phyloP scores from a whole-genome alignment of 305 asterid genomes.

The Fraxinus ornus region DNA sequence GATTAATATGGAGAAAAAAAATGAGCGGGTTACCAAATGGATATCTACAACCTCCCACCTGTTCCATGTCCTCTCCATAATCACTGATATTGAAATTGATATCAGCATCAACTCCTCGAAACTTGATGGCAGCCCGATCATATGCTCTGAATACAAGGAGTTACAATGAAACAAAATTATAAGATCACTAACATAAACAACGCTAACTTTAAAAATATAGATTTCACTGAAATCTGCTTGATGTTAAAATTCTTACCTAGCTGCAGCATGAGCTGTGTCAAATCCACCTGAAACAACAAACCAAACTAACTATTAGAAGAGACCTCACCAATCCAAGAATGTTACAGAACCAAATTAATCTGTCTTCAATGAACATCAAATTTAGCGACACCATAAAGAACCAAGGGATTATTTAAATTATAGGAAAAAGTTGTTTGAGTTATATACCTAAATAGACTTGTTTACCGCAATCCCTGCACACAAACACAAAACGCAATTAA shows the following conservation, averaged over 20 bases:
- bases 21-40: not conserved
- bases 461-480: slow-evolving; percentile 94
- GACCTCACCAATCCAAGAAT: not conserved
- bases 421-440: not conserved
- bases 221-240: slow-evolving; percentile 6
- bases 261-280: slow-evolving; percentile 94
- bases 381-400: not conserved
- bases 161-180: not conserved
- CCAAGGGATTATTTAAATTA: not conserved
- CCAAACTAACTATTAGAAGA: slow-evolving; percentile 6
- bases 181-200: slow-evolving; percentile 1
- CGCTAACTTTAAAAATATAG: slow-evolving; percentile 1
- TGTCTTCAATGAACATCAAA: not conserved
- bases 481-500: slow-evolving; percentile 31
- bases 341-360: not conserved
- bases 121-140: slow-evolving; percentile 93
- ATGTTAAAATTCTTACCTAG: slow-evolving; percentile 51
- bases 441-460: slow-evolving; percentile 87
- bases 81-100: slow-evolving; percentile 74
- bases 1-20: slow-evolving; percentile 4
- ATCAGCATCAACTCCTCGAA: slow-evolving; percentile 92
- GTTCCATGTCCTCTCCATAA: slow-evolving; percentile 81
- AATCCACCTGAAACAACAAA: slow-evolving; percentile 70
- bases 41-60: slow-evolving; percentile 38
- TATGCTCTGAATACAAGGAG: slow-evolving; percentile 55